Conservation (phyloP, 805 yeast species). For the Candida dajiaensis region DNA sequence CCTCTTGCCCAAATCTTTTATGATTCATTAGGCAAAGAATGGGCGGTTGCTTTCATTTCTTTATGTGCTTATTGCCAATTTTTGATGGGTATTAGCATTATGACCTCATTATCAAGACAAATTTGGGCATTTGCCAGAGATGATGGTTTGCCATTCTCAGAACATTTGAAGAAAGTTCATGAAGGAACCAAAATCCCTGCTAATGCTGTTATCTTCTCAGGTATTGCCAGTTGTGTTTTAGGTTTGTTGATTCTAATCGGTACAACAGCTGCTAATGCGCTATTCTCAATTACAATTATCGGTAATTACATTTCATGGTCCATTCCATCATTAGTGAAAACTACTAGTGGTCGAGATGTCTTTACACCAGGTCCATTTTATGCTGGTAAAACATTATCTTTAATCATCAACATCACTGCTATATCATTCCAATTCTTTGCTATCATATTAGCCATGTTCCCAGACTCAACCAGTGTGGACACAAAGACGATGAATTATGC, state of each 20-base stretch:
- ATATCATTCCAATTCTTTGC: slow-evolving; percentile 44
- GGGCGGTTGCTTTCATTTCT: slow-evolving; percentile 64
- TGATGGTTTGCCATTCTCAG: slow-evolving; percentile 62
- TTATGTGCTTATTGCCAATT: slow-evolving; percentile 55
- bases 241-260: slow-evolving; percentile 38
- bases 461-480: slow-evolving; percentile 31
- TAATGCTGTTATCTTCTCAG: slow-evolving; percentile 49
- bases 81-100: slow-evolving; percentile 59
- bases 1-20: slow-evolving; percentile 61
- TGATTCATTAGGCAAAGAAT: slow-evolving; percentile 56
- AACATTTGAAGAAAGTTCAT: slow-evolving; percentile 52
- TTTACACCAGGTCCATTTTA: slow-evolving; percentile 66
- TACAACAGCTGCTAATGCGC: slow-evolving; percentile 37
- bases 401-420: slow-evolving; percentile 40
- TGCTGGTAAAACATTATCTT: slow-evolving; percentile 45
- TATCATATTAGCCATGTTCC: slow-evolving; percentile 58
- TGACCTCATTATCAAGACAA: slow-evolving; percentile 61
- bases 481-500: slow-evolving; percentile 65
- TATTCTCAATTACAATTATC: slow-evolving; percentile 37
- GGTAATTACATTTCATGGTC: slow-evolving; percentile 39
- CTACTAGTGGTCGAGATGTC: slow-evolving; percentile 43
- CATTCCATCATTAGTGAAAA: slow-evolving; percentile 31
- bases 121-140: slow-evolving; percentile 75
- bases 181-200: slow-evolving; percentile 54
- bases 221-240: slow-evolving; percentile 28